Evolutionary conservation across 441 rosid species (phyloP), one percentile per base, ranked within the genome.

Genomic region (Omphalea diandra): DNA sequence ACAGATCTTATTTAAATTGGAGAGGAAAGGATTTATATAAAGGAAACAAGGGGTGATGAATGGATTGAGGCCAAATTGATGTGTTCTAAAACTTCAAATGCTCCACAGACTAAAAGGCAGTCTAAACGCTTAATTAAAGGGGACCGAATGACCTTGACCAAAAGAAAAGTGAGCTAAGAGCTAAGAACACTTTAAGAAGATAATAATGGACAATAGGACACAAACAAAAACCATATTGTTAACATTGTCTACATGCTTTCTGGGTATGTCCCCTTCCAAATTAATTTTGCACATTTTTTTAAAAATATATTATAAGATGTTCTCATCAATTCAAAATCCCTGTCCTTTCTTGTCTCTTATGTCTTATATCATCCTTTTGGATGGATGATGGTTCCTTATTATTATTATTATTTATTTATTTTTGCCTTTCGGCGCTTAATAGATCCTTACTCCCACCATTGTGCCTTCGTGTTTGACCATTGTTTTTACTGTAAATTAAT

Each of bases 391-490:
- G 8, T 62, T 26, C 14, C 24, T 31, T 26, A n/a, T n/a, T n/a
- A n/a, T 32, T n/a, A 0, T 9, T 18, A 40, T 26, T 22, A 17
- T 26, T n/a, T n/a, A n/a, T n/a, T n/a, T n/a, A n/a, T 68, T 26
- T 71, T 79, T 52, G 67, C 78, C 84, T 81, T 81, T 81, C 84
- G 84, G 84, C 82, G 84, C 78, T 70, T 63, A 63, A 59, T 63
- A 68, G 63, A 65, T 20, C 59, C 63, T 44, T 18, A 14, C 24
- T 64, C 55, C 73, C 75, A 38, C 55, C 75, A 56, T 52, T n/a
- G 10, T 47, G 40, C 73, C 65, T 5, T 27, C 3, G 18, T 68
- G n/a, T n/a, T 67, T 72, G 78, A 73, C 81, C 72, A 33, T 15
- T 26, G 6, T 67, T 79, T 82, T 77, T 67, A 62, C 77, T 53